Evolutionary conservation across 1,139 yeast species (phyloP), one percentile per base, ranked within the genome.

Genomic region (Taphrina confusa): DNA sequence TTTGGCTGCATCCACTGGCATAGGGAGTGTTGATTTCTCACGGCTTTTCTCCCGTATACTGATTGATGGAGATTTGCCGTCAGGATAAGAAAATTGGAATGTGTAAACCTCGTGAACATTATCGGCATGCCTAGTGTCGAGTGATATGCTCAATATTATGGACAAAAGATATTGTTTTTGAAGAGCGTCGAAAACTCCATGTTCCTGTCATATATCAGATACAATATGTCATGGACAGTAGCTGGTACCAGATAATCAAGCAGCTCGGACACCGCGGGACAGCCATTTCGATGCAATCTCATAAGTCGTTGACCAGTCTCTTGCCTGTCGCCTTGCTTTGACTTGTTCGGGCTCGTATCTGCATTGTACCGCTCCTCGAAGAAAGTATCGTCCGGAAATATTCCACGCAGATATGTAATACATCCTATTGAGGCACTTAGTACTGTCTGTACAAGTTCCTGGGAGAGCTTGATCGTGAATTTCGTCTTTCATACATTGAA

Each of bases 91-190:
- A 51, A 82, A 71, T 4, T 73, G 71, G 65, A 82, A 82, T 5
- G 78, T 69, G 65, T 82, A 82, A 12, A 77, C 75, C 67, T 82
- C 87, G 40, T 70, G 68, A 12, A 80, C 64, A 0, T 74, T 73
- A 2, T 68, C 65, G 2, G 81, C 80, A 0, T 71, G 65, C 1
- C 66, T 61, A 28, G 75, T 75, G 62, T 79, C 76, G 6, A 76
- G 65, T 57, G 77, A 74, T 4, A 82, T 74, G 0, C 78, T 76
- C 40, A 82, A 69, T 59, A 78, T 76, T 14, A 82, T 64, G 0
- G 80, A 78, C 61, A 74, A 72, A 34, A 83, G 67, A 61, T 74
- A 76, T 23, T 76, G 73, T 31, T 69, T 65, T 12, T 72, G 73
- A 11, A 82, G 69, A 0, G 82, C 76, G 44, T 77, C 78, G 52